Percentiles rank a stretch among this genome's conserved stretches.
These are phyloP conservation scores for Solanum hybrid DNA, from an alignment of 305 asterid species.

Conservation along the genomic window DNA sequence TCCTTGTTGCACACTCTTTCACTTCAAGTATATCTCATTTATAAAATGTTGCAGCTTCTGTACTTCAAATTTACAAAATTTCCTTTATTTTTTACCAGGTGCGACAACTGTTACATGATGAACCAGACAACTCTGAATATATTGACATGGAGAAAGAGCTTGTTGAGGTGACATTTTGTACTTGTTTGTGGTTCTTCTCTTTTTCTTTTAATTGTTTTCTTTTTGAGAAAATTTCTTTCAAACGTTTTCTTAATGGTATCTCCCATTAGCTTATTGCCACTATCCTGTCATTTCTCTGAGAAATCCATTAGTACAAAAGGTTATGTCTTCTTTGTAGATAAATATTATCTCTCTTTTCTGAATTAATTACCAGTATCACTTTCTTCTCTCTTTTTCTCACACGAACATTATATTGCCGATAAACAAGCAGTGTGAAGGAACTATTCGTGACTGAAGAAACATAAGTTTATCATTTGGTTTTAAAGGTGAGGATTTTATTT, in stretches of 20 bases:
- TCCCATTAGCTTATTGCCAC: background rate
- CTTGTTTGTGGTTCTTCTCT: background rate
- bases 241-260: background rate
- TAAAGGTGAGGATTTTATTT: conserved; percentile 63
- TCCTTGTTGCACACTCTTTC: background rate
- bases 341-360: conserved; percentile 7
- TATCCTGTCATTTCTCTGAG: background rate
- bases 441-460: conserved; percentile 45
- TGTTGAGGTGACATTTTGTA: conserved; percentile 56
- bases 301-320: conserved; percentile 5
- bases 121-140: conserved; percentile 72
- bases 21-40: background rate
- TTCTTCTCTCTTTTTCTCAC: conserved; percentile 25
- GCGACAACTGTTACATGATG: conserved; percentile 54
- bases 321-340: conserved; percentile 8
- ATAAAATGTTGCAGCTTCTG: background rate
- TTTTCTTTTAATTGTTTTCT: background rate
- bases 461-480: conserved; percentile 36
- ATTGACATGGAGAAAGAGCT: conserved; percentile 97
- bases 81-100: conserved; percentile 37
- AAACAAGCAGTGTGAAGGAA: conserved; percentile 58
- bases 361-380: conserved; percentile 11
- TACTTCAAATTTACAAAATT: background rate
- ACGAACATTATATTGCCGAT: conserved; percentile 39
- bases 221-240: background rate